A percentile compares a stretch with the other conserved stretches of the same genome.
Evolutionary conservation across 2,329 filamentous ascomycete genomes (phyloP).

Genomic region (Diaporthe vexans): DNA sequence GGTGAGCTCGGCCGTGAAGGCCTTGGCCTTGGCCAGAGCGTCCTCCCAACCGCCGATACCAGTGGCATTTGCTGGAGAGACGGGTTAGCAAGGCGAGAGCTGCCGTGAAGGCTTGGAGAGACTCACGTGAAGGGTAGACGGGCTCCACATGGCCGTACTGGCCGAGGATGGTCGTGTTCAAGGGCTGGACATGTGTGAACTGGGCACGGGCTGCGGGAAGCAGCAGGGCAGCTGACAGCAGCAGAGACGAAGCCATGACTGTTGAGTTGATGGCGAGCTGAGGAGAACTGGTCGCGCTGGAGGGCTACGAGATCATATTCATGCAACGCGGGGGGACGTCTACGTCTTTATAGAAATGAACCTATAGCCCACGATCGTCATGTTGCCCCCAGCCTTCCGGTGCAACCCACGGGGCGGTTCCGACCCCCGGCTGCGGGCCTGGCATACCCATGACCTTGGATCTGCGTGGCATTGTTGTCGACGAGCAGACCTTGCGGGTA

Average conservation of each 20-base stretch:
- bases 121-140: conserved; percentile 55
- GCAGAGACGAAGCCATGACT: conserved; percentile 33
- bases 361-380: neutral
- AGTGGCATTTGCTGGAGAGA: conserved; percentile 51
- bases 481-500: neutral
- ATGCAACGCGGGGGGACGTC: conserved; percentile 16
- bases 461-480: conserved; percentile 14
- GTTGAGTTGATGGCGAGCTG: conserved; percentile 28
- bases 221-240: conserved; percentile 37
- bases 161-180: conserved; percentile 57
- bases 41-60: conserved; percentile 53
- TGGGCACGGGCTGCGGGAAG: conserved; percentile 43
- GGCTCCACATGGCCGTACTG: conserved; percentile 56
- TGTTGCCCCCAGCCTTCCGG: neutral
- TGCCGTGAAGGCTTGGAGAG: conserved; percentile 39
- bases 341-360: conserved; percentile 12
- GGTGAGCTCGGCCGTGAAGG: conserved; percentile 75
- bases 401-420: neutral
- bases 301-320: neutral
- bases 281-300: conserved; percentile 30
- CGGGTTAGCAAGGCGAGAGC: conserved; percentile 2
- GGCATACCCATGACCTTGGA: neutral
- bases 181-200: conserved; percentile 57
- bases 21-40: conserved; percentile 54
- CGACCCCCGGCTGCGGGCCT: conserved; percentile 2